Percentiles rank a stretch among this genome's conserved stretches.
These are phyloP conservation scores for Glomus cerebriforme DNA, from an alignment of 192 early-diverging fungal genomes.

Conservation along the genomic window DNA sequence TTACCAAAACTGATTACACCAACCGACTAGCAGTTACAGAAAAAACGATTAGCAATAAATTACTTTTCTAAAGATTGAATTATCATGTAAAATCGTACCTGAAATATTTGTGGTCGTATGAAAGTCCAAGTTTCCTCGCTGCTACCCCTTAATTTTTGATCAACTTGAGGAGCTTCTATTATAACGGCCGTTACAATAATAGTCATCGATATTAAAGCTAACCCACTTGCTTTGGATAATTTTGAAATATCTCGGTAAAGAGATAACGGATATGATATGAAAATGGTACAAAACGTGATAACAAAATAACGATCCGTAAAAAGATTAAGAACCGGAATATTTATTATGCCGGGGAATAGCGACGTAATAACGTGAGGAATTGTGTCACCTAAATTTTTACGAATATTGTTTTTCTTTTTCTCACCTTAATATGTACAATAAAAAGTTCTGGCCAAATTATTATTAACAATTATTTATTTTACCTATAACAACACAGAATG, in stretches of 20 bases:
- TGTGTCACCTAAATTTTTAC: conserved; percentile 78
- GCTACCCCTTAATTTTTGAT: conserved; percentile 54
- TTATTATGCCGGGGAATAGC: conserved; percentile 60
- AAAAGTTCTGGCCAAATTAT: background rate
- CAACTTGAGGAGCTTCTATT: conserved; percentile 67
- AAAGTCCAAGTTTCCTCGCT: conserved; percentile 41
- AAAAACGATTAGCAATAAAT: conserved; percentile 33
- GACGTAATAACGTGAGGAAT: conserved; percentile 80
- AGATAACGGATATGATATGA: conserved; percentile 82
- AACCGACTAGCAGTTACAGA: conserved; percentile 50
- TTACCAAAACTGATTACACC: conserved; percentile 89
- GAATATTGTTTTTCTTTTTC: conserved; percentile 5
- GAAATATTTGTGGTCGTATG: conserved; percentile 61
- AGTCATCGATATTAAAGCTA: conserved; percentile 81
- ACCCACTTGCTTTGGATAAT: conserved; percentile 84
- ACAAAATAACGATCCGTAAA: conserved; percentile 73
- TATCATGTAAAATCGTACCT: conserved; percentile 38
- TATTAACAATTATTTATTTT: conserved; percentile 4
- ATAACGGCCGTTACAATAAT: conserved; percentile 74
- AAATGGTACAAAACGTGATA: conserved; percentile 75
- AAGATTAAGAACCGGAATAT: conserved; percentile 57
- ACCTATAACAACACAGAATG: conserved; percentile 32
- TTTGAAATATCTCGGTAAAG: conserved; percentile 86
- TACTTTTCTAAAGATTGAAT: background rate
- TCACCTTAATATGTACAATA: background rate